A percentile compares a stretch with the other conserved stretches of the same genome.
Conservation (phyloP, 208 protist genomes). For the Lotmaria passim region DNA sequence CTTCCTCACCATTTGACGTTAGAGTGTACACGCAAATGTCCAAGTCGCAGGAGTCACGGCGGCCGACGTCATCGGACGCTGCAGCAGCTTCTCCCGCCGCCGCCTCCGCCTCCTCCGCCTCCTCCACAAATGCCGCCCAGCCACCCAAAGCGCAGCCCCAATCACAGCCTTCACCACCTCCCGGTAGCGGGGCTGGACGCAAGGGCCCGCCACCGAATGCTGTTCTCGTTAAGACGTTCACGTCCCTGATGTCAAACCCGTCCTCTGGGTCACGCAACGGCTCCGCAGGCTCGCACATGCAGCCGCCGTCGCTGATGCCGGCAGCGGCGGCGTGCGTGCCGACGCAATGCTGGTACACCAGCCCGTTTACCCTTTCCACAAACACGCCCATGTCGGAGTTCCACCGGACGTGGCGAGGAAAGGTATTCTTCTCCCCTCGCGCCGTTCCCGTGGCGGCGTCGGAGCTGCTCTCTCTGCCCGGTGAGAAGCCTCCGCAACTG, state of each 20-base stretch:
- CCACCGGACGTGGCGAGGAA: constrained; percentile 55
- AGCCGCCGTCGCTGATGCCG: not conserved
- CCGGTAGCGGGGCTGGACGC: not conserved
- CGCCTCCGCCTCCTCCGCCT: not conserved
- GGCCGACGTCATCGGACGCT: not conserved
- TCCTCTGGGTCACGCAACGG: not conserved
- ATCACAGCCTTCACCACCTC: not conserved
- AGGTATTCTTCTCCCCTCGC: constrained; percentile 61
- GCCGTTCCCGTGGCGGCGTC: constrained; percentile 42
- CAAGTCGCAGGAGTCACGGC: not conserved
- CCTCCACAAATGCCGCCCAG: not conserved
- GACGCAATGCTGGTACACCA: constrained; percentile 68
- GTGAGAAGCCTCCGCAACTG: constrained; percentile 32
- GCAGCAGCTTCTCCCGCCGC: not conserved
- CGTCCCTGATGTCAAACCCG: not conserved
- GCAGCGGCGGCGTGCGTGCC: constrained; percentile 38
- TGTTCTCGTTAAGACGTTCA: constrained; percentile 11
- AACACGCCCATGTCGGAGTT: constrained; percentile 50
- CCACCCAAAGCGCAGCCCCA: constrained; percentile 5
- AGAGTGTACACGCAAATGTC: not conserved
- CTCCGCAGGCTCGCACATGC: not conserved
- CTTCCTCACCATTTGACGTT: no score
- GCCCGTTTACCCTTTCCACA: constrained; percentile 44
- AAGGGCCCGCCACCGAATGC: constrained; percentile 11
- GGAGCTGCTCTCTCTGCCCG: constrained; percentile 53